Conservation (phyloP, 2,329 filamentous ascomycete genomes). For the Didymella lethalis region DNA sequence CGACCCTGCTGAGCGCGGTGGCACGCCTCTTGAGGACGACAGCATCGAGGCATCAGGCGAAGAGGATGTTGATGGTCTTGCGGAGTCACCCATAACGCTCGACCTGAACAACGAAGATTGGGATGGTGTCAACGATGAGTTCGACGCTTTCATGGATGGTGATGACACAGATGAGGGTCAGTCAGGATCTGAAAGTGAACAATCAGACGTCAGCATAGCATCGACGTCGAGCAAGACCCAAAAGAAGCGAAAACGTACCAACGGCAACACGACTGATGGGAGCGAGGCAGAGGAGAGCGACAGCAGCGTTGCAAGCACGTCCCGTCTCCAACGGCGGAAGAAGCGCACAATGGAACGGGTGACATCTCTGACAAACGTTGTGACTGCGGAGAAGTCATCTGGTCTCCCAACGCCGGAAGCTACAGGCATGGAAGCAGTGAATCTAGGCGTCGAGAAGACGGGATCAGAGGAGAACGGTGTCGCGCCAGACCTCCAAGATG, state of each 20-base stretch:
- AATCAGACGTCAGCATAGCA: constrained; percentile 41
- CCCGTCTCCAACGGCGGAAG: constrained; percentile 57
- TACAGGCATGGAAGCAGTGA: constrained; percentile 41
- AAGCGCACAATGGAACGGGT: constrained; percentile 57
- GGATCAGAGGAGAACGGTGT: constrained; percentile 41
- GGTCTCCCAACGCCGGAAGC: constrained; percentile 53
- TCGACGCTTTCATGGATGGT: constrained; percentile 74
- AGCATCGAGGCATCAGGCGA: constrained; percentile 52
- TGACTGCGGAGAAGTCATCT: constrained; percentile 50
- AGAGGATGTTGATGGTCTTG: constrained; percentile 45
- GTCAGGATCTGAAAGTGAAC: constrained; percentile 46
- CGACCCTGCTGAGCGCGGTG: constrained; percentile 67
- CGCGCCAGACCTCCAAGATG: constrained; percentile 52
- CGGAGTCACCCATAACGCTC: constrained; percentile 35
- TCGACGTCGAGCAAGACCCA: constrained; percentile 34
- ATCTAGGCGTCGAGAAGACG: constrained; percentile 56
- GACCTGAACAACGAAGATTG: constrained; percentile 49
- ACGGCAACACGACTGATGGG: constrained; percentile 39
- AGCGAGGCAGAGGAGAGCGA: constrained; percentile 55
- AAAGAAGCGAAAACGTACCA: constrained; percentile 49
- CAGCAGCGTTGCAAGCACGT: constrained; percentile 46
- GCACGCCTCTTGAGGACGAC: constrained; percentile 51
- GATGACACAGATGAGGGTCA: constrained; percentile 47
- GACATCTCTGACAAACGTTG: constrained; percentile 56
- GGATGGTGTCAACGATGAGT: constrained; percentile 70